phyloP scores from a whole-genome alignment of 345 rosid genomes.

The Odontarrhena argentea region DNA sequence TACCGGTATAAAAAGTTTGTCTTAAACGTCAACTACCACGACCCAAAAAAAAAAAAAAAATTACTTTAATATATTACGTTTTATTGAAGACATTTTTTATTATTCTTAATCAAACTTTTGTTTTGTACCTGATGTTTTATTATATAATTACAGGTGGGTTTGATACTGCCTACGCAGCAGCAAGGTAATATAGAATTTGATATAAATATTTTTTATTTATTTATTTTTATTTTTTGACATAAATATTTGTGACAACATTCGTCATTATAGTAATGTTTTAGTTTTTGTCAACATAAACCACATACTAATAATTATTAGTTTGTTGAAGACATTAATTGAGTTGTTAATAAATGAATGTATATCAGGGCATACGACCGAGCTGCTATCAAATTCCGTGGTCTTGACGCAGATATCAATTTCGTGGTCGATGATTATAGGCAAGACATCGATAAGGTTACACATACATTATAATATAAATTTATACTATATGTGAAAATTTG shows the following conservation, averaged over 20 bases:
- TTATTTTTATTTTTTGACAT: no score
- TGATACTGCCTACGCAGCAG: conserved; percentile 96
- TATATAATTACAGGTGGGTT: conserved; percentile 65
- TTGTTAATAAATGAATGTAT: conserved; percentile 21
- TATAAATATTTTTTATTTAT: background rate
- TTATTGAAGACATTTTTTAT: background rate
- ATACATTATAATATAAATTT: background rate
- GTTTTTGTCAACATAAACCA: conserved; percentile 35
- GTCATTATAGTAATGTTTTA: background rate
- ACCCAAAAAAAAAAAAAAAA: background rate
- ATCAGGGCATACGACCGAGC: conserved; percentile 97
- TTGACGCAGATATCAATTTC: conserved; percentile 92
- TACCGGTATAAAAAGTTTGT: conserved; percentile 26
- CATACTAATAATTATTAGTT: conserved; percentile 42
- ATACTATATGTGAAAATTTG: background rate
- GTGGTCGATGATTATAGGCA: conserved; percentile 76
- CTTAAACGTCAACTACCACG: background rate
- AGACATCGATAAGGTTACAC: conserved; percentile 72
- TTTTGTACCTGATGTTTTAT: conserved; percentile 3
- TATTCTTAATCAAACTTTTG: background rate
- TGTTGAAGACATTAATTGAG: conserved; percentile 11
- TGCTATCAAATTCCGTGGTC: conserved; percentile 93
- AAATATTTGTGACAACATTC: conserved; percentile 2
- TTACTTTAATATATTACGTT: conserved; percentile 3
- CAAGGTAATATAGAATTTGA: conserved; percentile 51